Evolutionary conservation across 1,284 basidiomycete species (phyloP).

Genomic region (Heterobasidion parviporum): DNA sequence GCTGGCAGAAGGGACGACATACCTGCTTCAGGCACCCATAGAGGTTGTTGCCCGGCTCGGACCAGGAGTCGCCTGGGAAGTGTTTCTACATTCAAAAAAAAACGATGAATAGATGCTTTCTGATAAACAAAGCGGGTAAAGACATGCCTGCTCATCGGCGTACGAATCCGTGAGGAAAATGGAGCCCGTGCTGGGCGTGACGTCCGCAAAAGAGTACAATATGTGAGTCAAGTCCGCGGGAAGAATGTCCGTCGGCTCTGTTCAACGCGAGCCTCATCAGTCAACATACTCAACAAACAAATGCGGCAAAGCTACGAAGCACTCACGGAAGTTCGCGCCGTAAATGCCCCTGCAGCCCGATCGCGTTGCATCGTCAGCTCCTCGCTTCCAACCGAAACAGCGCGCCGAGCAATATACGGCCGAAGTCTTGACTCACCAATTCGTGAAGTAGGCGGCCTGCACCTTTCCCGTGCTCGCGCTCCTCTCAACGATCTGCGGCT

Average conservation of each 20-base stretch:
- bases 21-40: constrained; percentile 88
- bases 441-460: constrained; percentile 59
- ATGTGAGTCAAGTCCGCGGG: constrained; percentile 61
- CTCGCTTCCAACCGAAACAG: neutral
- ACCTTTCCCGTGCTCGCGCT: constrained; percentile 39
- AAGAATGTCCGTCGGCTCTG: constrained; percentile 55
- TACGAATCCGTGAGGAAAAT: constrained; percentile 73
- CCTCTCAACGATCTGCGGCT: constrained; percentile 34
- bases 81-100: constrained; percentile 42
- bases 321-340: constrained; percentile 67
- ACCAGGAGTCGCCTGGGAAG: constrained; percentile 54
- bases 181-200: constrained; percentile 55
- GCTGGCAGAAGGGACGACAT: neutral
- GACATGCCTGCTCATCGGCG: constrained; percentile 70
- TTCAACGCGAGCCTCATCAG: neutral
- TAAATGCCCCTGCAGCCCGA: constrained; percentile 64
- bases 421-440: constrained; percentile 35
- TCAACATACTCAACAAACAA: neutral
- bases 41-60: constrained; percentile 62
- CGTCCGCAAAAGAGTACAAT: constrained; percentile 82
- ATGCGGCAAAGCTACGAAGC: constrained; percentile 1
- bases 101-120: neutral
- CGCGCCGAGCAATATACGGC: neutral
- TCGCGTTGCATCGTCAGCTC: constrained; percentile 2
- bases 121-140: neutral